Evolutionary conservation across 768 basidiomycete species (phyloP), one percentile per base, ranked within the genome.

Genomic region (Megacollybia marginata): DNA sequence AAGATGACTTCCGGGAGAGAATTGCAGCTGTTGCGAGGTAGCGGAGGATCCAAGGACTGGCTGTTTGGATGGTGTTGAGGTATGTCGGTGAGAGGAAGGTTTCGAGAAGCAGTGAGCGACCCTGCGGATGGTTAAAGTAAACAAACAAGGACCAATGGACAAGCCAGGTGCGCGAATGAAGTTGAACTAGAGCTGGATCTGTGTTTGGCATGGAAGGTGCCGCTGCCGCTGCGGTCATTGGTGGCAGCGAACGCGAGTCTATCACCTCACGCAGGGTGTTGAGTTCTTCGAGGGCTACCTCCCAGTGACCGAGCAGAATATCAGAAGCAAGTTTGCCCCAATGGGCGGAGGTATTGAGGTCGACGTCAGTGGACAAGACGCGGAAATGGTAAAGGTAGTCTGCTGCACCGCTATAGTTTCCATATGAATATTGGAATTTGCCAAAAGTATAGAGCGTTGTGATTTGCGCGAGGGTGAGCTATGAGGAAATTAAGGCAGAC

Each of bases 371-470:
- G 44, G 94, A 95, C 53, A 99, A 84, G 19, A 98, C 87, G 49
- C 94, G 91, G 78, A 98, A 99, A 64, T 98, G 95, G 75, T 98
- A 97, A 49, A 99, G 77, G 71, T 96, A 98, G 68, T 97, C 92
- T 44, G 94, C 93, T 13, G 96, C 93, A 45, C 90, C 90, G 59
- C 84, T 86, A 74, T 99, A 99, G 67, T 92, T 92, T 42, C 96
- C 96, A 65, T 91, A 91, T n/a, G 95, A 90, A 70, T 92, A 99
- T 70, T 96, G 94, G 73, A 94, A 98, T 63, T 97, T 88, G 48
- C 96, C 96, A 69, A 95, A 97, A 70, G 93, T 92, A 75, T 99
- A 98, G 9, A 99, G 74, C 1, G 90, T 89, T 40, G 85, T 89
- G 63, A 98, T 96, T 80, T 96, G 91, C 52, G 95, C 93, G 52